Evolutionary conservation across 1,139 yeast species (phyloP).

Genomic region (Zygoascus hellenicus): DNA sequence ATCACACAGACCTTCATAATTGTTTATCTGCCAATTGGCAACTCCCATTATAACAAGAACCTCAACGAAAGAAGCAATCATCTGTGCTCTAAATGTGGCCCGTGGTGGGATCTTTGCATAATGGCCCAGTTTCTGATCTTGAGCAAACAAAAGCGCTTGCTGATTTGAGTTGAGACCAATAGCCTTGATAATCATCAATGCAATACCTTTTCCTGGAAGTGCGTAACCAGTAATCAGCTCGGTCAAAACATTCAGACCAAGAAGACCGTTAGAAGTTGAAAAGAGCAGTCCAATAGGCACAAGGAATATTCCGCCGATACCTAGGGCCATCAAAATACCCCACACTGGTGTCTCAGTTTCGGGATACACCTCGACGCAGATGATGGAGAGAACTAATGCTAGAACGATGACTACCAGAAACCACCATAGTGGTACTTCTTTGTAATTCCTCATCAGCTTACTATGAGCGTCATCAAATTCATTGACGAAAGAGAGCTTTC

Average conservation of each 20-base stretch:
- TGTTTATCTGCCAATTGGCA: constrained; percentile 41
- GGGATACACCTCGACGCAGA: constrained; percentile 34
- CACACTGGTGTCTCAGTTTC: constrained; percentile 39
- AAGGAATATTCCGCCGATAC: constrained; percentile 47
- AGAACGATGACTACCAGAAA: constrained; percentile 42
- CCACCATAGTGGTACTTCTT: constrained; percentile 59
- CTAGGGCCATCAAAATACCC: constrained; percentile 53
- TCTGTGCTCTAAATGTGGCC: constrained; percentile 49
- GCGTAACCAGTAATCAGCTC: constrained; percentile 56
- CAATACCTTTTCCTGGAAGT: constrained; percentile 54
- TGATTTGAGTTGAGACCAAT: constrained; percentile 52
- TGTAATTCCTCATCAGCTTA: constrained; percentile 47
- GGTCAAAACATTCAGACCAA: constrained; percentile 50
- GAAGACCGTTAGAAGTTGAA: constrained; percentile 48
- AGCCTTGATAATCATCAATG: constrained; percentile 51
- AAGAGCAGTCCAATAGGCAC: constrained; percentile 45
- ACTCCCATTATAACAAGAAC: constrained; percentile 44
- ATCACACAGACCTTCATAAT: constrained; percentile 27
- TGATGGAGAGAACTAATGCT: constrained; percentile 45
- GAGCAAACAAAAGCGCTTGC: constrained; percentile 50
- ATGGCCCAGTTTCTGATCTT: constrained; percentile 54
- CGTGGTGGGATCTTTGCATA: constrained; percentile 51
- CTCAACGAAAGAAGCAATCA: constrained; percentile 33
- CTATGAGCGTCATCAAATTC: constrained; percentile 44
- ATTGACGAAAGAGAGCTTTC: constrained; percentile 33